Conservation (phyloP, 345 rosid species). For the Melaleuca alternifolia region DNA sequence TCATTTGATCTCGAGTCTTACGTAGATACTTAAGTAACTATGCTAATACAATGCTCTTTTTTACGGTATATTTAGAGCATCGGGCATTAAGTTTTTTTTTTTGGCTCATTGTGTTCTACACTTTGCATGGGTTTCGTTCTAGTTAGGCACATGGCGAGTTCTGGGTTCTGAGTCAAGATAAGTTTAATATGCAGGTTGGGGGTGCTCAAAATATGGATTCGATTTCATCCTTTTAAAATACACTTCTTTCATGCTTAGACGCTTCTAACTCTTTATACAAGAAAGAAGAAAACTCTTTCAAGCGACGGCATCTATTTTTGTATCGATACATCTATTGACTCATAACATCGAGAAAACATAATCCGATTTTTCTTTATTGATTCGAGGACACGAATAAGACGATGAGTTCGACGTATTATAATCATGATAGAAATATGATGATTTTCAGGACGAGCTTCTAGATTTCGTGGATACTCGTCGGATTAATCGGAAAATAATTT, state of each 20-base stretch:
- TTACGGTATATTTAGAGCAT: neutral
- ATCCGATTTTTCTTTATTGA: neutral
- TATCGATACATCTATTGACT: too few species aligned
- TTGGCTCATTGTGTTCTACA: neutral
- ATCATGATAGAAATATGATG: accelerated
- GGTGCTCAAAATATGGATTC: neutral
- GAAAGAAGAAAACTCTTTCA: neutral
- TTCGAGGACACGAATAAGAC: accelerated
- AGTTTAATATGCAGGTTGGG: neutral
- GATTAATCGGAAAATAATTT: too few species aligned
- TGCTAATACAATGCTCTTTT: accelerated
- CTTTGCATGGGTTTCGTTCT: neutral
- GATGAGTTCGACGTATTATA: neutral
- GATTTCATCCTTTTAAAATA: too few species aligned
- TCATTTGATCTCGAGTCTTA: neutral
- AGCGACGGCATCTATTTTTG: neutral
- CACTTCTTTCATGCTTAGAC: neutral
- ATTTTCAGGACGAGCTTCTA: too few species aligned
- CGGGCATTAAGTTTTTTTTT: neutral
- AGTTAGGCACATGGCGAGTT: neutral
- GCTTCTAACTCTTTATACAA: neutral
- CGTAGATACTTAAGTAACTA: accelerated
- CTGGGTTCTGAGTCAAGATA: neutral
- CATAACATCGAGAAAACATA: too few species aligned
- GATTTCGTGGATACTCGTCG: too few species aligned